A percentile compares a stretch with the other conserved stretches of the same genome.
Conservation (phyloP, 148 eudicot genomes). For the Cornus suecica region DNA sequence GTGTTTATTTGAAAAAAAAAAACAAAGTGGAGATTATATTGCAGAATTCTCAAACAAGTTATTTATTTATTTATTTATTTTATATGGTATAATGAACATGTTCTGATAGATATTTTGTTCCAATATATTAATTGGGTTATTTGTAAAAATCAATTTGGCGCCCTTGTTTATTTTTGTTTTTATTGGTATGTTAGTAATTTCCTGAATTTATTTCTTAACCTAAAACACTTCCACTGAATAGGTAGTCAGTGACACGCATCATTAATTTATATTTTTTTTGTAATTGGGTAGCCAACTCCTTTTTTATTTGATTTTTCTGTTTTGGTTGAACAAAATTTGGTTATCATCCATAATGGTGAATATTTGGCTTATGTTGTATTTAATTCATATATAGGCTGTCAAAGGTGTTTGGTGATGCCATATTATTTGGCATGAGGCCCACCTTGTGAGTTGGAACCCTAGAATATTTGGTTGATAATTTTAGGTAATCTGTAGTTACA, state of each 20-base stretch:
- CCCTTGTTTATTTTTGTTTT: background rate
- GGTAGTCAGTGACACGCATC: background rate
- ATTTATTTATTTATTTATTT: too few relatives aligned
- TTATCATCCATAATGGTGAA: background rate
- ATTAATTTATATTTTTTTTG: background rate
- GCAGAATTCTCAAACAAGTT: background rate
- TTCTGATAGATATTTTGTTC: background rate
- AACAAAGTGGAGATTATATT: background rate
- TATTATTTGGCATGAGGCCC: slow-evolving; percentile 15
- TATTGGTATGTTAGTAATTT: background rate
- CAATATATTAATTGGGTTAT: background rate
- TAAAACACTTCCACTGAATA: background rate
- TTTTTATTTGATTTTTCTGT: too few relatives aligned
- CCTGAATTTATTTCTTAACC: background rate
- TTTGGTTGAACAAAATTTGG: background rate
- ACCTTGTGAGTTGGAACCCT: slow-evolving; percentile 15
- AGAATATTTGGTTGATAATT: background rate
- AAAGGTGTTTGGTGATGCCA: slow-evolving; percentile 11
- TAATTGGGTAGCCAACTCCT: slow-evolving; percentile 7
- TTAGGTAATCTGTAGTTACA: background rate
- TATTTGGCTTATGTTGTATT: slow-evolving; percentile 16
- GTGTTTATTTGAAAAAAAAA: background rate
- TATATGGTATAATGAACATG: too few relatives aligned
- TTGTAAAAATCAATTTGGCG: too few relatives aligned
- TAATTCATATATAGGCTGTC: slow-evolving; percentile 15